Evolutionary conservation across 257 asterid species (phyloP), one percentile per base, ranked within the genome.

Genomic region (Rhazya stricta): DNA sequence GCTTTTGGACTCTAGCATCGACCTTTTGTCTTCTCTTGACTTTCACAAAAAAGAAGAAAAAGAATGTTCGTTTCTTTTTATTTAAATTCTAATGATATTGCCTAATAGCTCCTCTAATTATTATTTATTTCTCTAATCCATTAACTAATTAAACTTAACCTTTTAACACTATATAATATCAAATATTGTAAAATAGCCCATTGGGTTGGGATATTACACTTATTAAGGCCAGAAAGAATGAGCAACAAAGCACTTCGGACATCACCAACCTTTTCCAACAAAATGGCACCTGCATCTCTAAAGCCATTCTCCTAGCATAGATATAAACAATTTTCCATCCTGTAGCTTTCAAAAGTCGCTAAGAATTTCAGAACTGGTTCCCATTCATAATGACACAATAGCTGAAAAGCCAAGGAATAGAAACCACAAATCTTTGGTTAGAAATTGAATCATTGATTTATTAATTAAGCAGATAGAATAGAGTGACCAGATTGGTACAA

Each of bases 191-290:
- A n/a, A n/a, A n/a, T n/a, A n/a, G n/a, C n/a, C n/a, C n/a, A n/a
- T n/a, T n/a, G n/a, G n/a, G n/a, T n/a, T n/a, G n/a, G n/a, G n/a
- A n/a, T n/a, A n/a, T n/a, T n/a, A n/a, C n/a, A n/a, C n/a, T n/a
- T n/a, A 79, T 79, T 66, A 27, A 94, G 92, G 75, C 85, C 84
- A 81, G 98, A 90, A 77, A 94, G 89, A 81, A 84, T 82, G 34
- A 92, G 89, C 71, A 76, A 82, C 80, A 94, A 91, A 73, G 99
- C 99, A 82, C 89, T 90, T 81, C 98, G 96, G 73, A 90, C 94
- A 34, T 94, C 96, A 84, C 98, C 99, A 83, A 91, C 99, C 86
- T 96, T 89, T 85, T 94, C 99, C 69, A 92, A 88, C 89, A 94
- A 90, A 85, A 90, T 92, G 78, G 98, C 86, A 74, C 98, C 94